Percentiles rank a stretch among this genome's conserved stretches.
Evolutionary conservation across 345 rosid species (phyloP).

Genomic region (Nasturtium officinale): DNA sequence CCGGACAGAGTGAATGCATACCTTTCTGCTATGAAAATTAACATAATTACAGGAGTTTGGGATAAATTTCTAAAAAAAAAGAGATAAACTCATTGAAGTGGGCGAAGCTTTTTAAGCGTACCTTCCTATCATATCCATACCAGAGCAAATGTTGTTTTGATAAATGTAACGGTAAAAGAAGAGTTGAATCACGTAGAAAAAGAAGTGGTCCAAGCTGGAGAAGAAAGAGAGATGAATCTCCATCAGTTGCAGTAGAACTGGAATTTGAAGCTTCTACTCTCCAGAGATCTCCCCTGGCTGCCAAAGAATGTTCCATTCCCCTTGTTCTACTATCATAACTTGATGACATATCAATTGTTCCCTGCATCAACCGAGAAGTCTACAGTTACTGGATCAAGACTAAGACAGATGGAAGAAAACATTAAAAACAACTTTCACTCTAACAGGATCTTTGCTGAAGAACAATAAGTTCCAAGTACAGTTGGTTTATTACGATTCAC

Average conservation of each 20-base stretch:
- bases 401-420: not conserved
- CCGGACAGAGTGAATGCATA: conserved; percentile 96
- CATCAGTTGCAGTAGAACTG: conserved; percentile 65
- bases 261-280: conserved; percentile 83
- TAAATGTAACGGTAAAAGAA: conserved; percentile 86
- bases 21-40: conserved; percentile 62
- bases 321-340: conserved; percentile 77
- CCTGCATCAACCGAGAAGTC: conserved; percentile 48
- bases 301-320: conserved; percentile 73
- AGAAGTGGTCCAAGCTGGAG: conserved; percentile 94
- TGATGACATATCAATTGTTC: conserved; percentile 71
- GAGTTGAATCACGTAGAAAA: conserved; percentile 83
- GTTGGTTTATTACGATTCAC: not conserved
- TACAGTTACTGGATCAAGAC: conserved; percentile 1
- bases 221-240: conserved; percentile 82
- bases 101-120: conserved; percentile 37
- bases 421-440: conserved; percentile 4
- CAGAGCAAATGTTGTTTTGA: conserved; percentile 98
- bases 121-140: conserved; percentile 98
- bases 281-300: conserved; percentile 97
- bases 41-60: not conserved
- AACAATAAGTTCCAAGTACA: not conserved
- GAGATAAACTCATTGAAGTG: conserved; percentile 5
- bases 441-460: not conserved
- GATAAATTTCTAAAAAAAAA: not conserved